These are phyloP conservation scores for Calonectria naviculata DNA, from an alignment of 2,329 filamentous ascomycete genomes.

Conservation along the genomic window DNA sequence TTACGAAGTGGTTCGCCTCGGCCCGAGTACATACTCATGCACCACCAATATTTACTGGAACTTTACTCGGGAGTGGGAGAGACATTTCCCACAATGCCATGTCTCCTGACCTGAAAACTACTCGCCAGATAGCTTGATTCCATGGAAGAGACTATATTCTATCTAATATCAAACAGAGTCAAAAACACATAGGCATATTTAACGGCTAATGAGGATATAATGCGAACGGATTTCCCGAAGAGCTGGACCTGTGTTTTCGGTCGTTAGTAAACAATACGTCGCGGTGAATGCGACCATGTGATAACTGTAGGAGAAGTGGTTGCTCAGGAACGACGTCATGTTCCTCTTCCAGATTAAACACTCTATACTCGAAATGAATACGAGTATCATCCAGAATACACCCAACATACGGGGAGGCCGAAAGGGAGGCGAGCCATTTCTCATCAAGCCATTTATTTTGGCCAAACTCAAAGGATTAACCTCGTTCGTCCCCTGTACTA, in stretches of 20 bases:
- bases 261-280: background rate
- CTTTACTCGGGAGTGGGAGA: background rate
- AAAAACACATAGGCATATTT: no score
- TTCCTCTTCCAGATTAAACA: background rate
- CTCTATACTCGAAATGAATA: conserved; percentile 2
- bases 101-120: background rate
- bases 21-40: background rate
- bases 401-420: background rate
- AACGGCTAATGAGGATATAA: background rate
- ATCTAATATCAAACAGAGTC: background rate
- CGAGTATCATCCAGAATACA: background rate
- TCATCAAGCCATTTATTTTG: background rate
- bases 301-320: background rate
- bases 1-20: background rate
- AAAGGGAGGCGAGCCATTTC: background rate
- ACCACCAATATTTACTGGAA: background rate
- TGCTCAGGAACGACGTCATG: background rate
- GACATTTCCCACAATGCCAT: background rate
- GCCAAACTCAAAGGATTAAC: background rate
- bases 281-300: background rate
- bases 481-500: background rate
- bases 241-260: background rate
- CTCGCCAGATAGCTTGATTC: no score
- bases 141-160: background rate
- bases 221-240: background rate